Conservation (phyloP, 2,329 filamentous ascomycete species). For the Hortaea werneckii region DNA sequence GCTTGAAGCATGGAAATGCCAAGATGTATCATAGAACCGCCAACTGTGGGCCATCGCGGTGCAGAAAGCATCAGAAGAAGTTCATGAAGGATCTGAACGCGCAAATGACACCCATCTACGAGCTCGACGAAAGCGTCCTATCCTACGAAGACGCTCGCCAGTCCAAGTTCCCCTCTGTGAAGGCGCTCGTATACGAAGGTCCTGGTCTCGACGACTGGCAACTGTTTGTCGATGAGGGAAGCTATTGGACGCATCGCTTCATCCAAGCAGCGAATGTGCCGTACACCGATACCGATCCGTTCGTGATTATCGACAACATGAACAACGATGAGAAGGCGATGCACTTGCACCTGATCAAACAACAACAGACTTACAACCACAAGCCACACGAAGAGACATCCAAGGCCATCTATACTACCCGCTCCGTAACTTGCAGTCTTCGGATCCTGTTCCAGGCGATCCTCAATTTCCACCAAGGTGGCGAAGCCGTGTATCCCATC, state of each 20-base stretch:
- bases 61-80: not conserved
- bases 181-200: constrained; percentile 1
- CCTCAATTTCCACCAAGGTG: constrained; percentile 11
- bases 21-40: not conserved
- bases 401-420: constrained; percentile 7
- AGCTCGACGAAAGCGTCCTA: not conserved
- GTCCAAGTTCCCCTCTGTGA: not conserved
- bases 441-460: constrained; percentile 11
- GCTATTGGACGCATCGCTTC: constrained; percentile 5
- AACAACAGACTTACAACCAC: constrained; percentile 8
- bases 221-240: not conserved
- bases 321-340: not conserved
- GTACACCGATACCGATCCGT: not conserved
- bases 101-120: not conserved
- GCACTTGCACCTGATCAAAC: constrained; percentile 3
- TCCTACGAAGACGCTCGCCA: not conserved
- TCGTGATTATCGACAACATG: not conserved
- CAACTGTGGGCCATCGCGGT: not conserved
- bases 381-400: constrained; percentile 5
- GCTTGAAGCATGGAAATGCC: not conserved
- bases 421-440: constrained; percentile 10
- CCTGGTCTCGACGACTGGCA: constrained; percentile 4
- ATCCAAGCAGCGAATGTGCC: constrained; percentile 6
- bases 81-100: not conserved
- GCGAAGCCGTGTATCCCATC: constrained; percentile 7